Evolutionary conservation across 805 yeast genomes (phyloP).

Genomic region (Jamesozyma gamospora): DNA sequence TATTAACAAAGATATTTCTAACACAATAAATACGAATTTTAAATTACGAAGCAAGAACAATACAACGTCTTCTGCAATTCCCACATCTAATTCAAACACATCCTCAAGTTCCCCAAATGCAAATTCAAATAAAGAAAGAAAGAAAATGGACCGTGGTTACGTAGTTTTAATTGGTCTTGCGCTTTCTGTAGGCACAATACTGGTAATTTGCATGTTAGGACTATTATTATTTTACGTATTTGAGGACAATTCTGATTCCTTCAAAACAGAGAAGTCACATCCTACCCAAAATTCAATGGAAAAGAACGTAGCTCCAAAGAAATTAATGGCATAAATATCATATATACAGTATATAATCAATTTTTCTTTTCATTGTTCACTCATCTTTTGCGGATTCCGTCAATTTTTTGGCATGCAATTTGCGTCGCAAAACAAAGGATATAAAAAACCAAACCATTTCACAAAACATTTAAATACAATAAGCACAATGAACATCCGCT

Average conservation of each 20-base stretch:
- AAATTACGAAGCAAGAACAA: constrained; percentile 7
- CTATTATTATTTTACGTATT: constrained; percentile 28
- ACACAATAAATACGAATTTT: constrained; percentile 23
- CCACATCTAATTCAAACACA: constrained; percentile 10
- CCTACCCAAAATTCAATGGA: constrained; percentile 54
- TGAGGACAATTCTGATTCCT: constrained; percentile 31
- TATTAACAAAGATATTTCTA: constrained; percentile 32
- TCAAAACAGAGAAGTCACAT: constrained; percentile 41
- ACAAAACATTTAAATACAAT: no score
- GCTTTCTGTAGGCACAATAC: constrained; percentile 44
- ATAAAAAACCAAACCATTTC: no score
- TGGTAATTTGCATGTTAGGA: constrained; percentile 34
- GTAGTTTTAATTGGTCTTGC: constrained; percentile 64
- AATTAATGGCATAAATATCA: constrained; percentile 33
- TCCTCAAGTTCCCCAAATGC: constrained; percentile 11
- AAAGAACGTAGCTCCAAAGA: constrained; percentile 52
- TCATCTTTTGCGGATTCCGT: no score
- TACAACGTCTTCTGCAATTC: constrained; percentile 9
- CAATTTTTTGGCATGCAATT: no score
- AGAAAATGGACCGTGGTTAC: constrained; percentile 41
- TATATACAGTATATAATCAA: not conserved
- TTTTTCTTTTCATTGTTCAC: no score
- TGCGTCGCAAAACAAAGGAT: no score
- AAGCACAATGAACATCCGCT: no score
- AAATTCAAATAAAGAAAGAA: constrained; percentile 6